Evolutionary conservation across 2,329 filamentous ascomycete genomes (phyloP).

Genomic region (Neofusicoccum cordaticola): DNA sequence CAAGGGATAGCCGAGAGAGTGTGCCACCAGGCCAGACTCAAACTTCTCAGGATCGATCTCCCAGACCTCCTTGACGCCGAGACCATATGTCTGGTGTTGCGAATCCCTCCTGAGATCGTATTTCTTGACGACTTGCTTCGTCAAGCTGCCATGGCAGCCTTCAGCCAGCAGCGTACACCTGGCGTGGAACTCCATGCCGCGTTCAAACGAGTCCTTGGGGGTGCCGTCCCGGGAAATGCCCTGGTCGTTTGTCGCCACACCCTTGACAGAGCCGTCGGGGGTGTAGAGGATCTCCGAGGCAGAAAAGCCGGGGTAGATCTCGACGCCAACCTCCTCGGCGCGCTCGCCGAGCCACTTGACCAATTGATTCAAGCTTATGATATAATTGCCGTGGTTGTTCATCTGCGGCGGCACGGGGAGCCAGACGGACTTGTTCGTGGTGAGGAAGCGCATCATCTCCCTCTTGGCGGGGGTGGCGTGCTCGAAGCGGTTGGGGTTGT

Average conservation of each 20-base stretch:
- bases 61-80: conserved; percentile 97
- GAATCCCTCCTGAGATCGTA: conserved; percentile 86
- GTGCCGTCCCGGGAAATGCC: conserved; percentile 79
- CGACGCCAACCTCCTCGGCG: conserved; percentile 93
- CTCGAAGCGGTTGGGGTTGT: conserved; percentile 84
- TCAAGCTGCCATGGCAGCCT: conserved; percentile 92
- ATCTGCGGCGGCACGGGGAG: conserved; percentile 92
- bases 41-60: conserved; percentile 93
- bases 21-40: conserved; percentile 76
- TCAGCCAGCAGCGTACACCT: conserved; percentile 88
- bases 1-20: conserved; percentile 91
- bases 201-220: conserved; percentile 86
- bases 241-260: conserved; percentile 93
- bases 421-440: conserved; percentile 72
- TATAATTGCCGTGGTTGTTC: conserved; percentile 98
- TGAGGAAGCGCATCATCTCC: conserved; percentile 93
- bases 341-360: conserved; percentile 94
- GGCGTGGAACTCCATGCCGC: conserved; percentile 98
- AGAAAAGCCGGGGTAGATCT: conserved; percentile 94
- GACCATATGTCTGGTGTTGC: conserved; percentile 90
- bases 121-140: conserved; percentile 92
- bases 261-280: conserved; percentile 81
- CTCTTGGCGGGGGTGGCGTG: conserved; percentile 77
- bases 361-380: conserved; percentile 91
- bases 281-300: conserved; percentile 89